A percentile compares a stretch with the other conserved stretches of the same genome.
Conservation (phyloP, 2,329 filamentous ascomycete genomes). For the Stemphylium lycopersici region DNA sequence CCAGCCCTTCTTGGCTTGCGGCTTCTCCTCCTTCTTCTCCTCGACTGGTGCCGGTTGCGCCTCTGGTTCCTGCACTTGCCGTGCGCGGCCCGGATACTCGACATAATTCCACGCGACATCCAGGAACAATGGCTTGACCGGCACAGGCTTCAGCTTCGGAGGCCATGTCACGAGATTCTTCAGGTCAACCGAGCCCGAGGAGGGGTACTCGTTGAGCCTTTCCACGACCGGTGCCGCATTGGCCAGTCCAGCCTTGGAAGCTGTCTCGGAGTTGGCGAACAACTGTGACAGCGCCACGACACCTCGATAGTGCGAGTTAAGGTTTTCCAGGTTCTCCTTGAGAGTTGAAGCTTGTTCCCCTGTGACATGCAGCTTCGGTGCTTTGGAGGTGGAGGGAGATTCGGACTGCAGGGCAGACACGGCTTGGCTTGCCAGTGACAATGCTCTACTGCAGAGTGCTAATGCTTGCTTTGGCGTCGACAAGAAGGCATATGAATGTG, state of each 20-base stretch:
- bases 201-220: constrained; percentile 75
- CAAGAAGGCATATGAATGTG: constrained; percentile 79
- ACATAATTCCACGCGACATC: constrained; percentile 99
- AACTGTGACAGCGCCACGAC: constrained; percentile 81
- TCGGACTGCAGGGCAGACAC: constrained; percentile 50
- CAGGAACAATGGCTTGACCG: constrained; percentile 93
- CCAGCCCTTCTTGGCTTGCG: constrained; percentile 57
- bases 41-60: constrained; percentile 33
- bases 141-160: constrained; percentile 79
- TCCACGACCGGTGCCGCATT: constrained; percentile 71
- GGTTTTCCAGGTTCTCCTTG: constrained; percentile 66
- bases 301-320: constrained; percentile 81
- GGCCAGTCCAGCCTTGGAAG: constrained; percentile 53
- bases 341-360: constrained; percentile 65
- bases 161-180: constrained; percentile 85
- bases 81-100: constrained; percentile 74
- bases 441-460: constrained; percentile 78
- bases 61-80: constrained; percentile 37
- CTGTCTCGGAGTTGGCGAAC: constrained; percentile 55
- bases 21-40: constrained; percentile 41
- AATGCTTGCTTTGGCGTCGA: constrained; percentile 78
- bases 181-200: constrained; percentile 70
- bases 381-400: constrained; percentile 37
- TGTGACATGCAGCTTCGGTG: constrained; percentile 73
- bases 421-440: constrained; percentile 64